phyloP scores from a whole-genome alignment of 2,329 filamentous ascomycete genomes.

The Trichoderma harzianum region DNA sequence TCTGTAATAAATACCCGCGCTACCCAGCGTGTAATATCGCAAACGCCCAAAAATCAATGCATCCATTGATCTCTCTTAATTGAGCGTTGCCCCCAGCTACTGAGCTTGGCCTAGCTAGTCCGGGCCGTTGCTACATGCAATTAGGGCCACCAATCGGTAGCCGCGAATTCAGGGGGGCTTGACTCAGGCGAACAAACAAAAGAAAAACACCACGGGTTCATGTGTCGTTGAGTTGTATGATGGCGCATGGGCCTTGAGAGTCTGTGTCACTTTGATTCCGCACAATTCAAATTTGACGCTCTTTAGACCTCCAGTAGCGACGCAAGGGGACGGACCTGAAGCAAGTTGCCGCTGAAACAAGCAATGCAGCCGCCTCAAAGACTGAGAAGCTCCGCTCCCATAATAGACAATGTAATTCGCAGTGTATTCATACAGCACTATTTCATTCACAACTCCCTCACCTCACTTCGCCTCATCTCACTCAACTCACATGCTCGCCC shows the following conservation, averaged over 20 bases:
- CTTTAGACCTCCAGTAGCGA: background rate
- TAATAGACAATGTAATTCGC: background rate
- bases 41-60: background rate
- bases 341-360: background rate
- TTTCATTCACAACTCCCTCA: background rate
- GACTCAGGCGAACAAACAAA: background rate
- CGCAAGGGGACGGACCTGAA: background rate
- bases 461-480: background rate
- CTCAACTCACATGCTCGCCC: background rate
- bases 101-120: background rate
- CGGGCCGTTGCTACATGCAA: background rate
- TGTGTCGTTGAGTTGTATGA: background rate
- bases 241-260: background rate
- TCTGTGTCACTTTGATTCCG: background rate
- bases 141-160: conserved; percentile 9
- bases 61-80: background rate
- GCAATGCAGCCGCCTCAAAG: background rate
- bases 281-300: background rate
- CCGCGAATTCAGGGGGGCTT: background rate
- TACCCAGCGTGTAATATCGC: background rate
- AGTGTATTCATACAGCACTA: background rate
- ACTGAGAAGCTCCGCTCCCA: background rate
- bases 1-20: background rate
- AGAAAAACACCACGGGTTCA: background rate
- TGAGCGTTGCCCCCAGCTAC: conserved; percentile 3